Evolutionary conservation across 139 green algal species (phyloP), one percentile per base, ranked within the genome.

Genomic region (Limnomonas spitsbergensis): DNA sequence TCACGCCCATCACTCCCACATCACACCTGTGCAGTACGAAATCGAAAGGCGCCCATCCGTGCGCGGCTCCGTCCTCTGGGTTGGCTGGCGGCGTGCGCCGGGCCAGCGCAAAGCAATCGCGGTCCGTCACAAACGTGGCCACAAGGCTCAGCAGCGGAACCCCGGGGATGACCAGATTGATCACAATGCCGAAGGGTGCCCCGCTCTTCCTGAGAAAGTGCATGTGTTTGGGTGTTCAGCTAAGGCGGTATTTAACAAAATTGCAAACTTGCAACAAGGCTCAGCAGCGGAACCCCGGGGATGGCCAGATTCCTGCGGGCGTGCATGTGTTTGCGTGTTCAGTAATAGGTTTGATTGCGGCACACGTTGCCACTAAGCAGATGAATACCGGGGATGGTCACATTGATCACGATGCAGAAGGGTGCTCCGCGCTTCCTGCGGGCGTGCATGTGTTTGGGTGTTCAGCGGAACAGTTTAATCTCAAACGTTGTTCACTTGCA

Each of bases 111-210:
- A 67, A 31, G 38, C 77, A 75, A 40, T 87, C 80, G 74, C 83
- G 79, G 69, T 91, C 87, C 24, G 80, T 86, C 38, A 88, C 84
- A 76, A 91, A 91, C 9, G 84, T 78, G 53, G 83, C 83, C 40
- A 92, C 85, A 32, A 92, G 75, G 69, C 78, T 79, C 52, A 92
- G 82, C 78, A 90, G 75, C 9, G 83, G 85, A 4, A 69, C 84
- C 47, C 83, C 87, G 9, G 88, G 88, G 76, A 92, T 90, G 83
- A 89, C 87, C 47, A 92, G 80, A 78, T 89, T 84, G 29, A 92
- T 73, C 70, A 92, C 81, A 83, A 92, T 78, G 39, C 69, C 81
- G 71, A 89, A 92, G 38, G 83, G 85, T 0, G 56, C 56, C 9
- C 56, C 56, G 31, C 39, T 78, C 9, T 38, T 66, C 7, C 72